Base-by-base conservation (phyloP, 306 rosid genomes). In the Dalbergia cultrata region DNA sequence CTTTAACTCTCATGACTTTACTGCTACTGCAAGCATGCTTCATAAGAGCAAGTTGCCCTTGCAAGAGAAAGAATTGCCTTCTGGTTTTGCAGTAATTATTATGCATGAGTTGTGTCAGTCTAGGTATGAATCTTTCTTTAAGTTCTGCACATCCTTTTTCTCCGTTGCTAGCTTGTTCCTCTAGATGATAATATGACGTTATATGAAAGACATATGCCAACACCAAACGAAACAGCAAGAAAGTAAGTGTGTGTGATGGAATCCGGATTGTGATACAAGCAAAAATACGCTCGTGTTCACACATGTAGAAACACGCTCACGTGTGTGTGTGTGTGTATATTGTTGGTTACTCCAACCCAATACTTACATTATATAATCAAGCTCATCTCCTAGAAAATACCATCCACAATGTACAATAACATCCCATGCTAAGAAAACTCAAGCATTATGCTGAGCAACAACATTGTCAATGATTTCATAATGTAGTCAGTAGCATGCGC, bases 21-120 rank as follows among this genome's bases (percentile, higher is more conserved):
- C 72, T 60, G 64, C 72, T 33, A 70, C 65, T 67, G 65, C 65
- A 71, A 80, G 58, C 77, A 72, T 53, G 72, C 59, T 70, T 79
- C 83, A 60, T 10, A 8, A 37, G 47, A 64, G 10, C 64, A 79
- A 35, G 70, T 78, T 77, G 58, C 58, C 44, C 52, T 68, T 56
- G 37, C 21, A 69, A 68, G 77, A 43, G 44, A 79, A 49, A 79
- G 4, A 71, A 61, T 35, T 35, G 52, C 16, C 35, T 79, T 60
- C 33, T 60, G 14, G 16, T n/a, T 37, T 45, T 74, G n/a, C 50
- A n/a, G 57, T 21, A 61, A 69, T 67, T 22, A 67, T 56, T 35
- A 37, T 8, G 67, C 67, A 72, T 37, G 62, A 34, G 77, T 61
- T 78, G 50, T 31, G 50, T 17, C 34, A 56, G 70, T 49, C 17